Conservation (phyloP, 768 basidiomycete species). For the Tulasnella sp. region DNA sequence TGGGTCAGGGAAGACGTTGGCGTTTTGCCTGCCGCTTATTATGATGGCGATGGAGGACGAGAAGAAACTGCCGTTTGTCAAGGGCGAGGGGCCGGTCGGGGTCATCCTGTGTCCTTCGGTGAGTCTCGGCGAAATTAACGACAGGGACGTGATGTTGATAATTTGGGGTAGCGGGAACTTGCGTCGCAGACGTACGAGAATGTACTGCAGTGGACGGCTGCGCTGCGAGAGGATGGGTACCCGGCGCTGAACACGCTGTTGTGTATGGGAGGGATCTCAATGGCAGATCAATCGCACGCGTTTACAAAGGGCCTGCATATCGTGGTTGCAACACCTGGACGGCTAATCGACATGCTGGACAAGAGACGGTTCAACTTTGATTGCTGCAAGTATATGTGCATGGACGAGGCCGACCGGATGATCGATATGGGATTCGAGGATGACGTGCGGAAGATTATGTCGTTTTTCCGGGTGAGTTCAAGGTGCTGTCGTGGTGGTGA, state of each 20-base stretch:
- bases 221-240: slow-evolving; percentile 71
- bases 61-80: slow-evolving; percentile 71
- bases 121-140: slow-evolving; percentile 7
- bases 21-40: slow-evolving; percentile 93
- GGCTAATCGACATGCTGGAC: slow-evolving; percentile 95
- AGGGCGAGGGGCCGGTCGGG: slow-evolving; percentile 95
- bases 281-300: slow-evolving; percentile 93
- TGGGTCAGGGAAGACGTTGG: slow-evolving; percentile 96
- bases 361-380: slow-evolving; percentile 88
- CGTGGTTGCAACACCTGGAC: slow-evolving; percentile 92
- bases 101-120: slow-evolving; percentile 87
- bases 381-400: slow-evolving; percentile 90
- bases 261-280: slow-evolving; percentile 95
- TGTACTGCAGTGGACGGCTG: slow-evolving; percentile 69
- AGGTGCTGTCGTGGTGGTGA: background rate
- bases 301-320: slow-evolving; percentile 87
- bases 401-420: slow-evolving; percentile 99
- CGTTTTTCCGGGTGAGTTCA: slow-evolving; percentile 74
- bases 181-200: slow-evolving; percentile 97
- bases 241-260: slow-evolving; percentile 78
- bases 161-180: slow-evolving; percentile 50
- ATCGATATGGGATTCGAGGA: slow-evolving; percentile 98
- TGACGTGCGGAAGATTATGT: slow-evolving; percentile 97
- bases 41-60: slow-evolving; percentile 96
- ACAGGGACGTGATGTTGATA: background rate